These are phyloP conservation scores for Wickerhamomyces rabaulensis DNA, from an alignment of 805 yeast genomes.

Conservation along the genomic window DNA sequence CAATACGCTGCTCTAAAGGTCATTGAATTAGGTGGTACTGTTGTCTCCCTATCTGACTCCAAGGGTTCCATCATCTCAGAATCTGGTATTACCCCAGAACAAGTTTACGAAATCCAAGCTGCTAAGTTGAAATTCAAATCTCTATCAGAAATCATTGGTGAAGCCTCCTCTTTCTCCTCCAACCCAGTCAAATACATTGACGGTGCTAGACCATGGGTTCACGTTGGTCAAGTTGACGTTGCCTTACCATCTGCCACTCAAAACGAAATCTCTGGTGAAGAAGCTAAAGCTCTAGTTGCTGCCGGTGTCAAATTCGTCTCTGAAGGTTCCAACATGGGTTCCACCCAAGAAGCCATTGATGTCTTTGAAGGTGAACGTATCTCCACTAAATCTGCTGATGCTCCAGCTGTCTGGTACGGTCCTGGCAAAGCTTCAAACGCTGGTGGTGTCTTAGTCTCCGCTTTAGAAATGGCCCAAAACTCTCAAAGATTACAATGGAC, in stretches of 20 bases:
- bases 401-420: constrained; percentile 87
- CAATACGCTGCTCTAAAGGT: constrained; percentile 98
- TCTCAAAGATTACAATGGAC: constrained; percentile 92
- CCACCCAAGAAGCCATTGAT: constrained; percentile 94
- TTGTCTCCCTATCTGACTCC: constrained; percentile 91
- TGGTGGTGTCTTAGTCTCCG: constrained; percentile 99
- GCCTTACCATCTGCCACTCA: constrained; percentile 98
- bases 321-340: constrained; percentile 99
- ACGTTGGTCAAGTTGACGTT: constrained; percentile 87
- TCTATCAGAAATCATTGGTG: constrained; percentile 60
- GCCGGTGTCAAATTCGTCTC: constrained; percentile 92
- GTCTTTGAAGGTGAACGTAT: constrained; percentile 83
- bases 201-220: constrained; percentile 96
- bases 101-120: constrained; percentile 65
- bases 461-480: constrained; percentile 99
- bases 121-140: constrained; percentile 79
- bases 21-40: constrained; percentile 94
- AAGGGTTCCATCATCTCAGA: constrained; percentile 81
- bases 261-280: constrained; percentile 95
- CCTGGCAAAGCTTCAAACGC: constrained; percentile 99
- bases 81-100: constrained; percentile 79
- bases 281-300: constrained; percentile 90
- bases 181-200: constrained; percentile 71
- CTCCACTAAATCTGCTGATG: constrained; percentile 32
- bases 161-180: constrained; percentile 52